Percentiles rank a stretch among this genome's conserved stretches.
phyloP scores from a whole-genome alignment of 805 yeast genomes.

The Metschnikowia henanensis region DNA sequence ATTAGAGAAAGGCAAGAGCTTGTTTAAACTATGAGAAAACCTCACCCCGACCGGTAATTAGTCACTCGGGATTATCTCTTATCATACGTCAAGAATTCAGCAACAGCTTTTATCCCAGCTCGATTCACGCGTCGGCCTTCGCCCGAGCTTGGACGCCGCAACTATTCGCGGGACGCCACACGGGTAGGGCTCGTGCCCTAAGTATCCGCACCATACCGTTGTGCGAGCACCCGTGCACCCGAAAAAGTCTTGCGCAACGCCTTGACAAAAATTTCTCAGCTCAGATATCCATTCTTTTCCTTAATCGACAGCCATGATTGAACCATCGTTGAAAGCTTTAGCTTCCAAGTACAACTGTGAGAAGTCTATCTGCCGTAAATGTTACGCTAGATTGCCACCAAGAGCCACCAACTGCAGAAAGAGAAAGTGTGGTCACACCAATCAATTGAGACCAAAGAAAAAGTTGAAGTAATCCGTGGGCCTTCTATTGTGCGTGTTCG shows the following conservation, averaged over 20 bases:
- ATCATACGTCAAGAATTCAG: too few species aligned
- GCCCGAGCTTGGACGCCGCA: too few species aligned
- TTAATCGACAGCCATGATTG: conserved; percentile 61
- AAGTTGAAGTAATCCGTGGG: conserved; percentile 80
- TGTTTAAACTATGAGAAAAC: too few species aligned
- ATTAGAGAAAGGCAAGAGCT: too few species aligned
- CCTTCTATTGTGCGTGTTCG: conserved; percentile 15
- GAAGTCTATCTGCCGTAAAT: conserved; percentile 98
- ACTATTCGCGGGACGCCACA: background rate
- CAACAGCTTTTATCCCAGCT: too few species aligned
- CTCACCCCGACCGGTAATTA: too few species aligned
- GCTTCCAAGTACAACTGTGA: conserved; percentile 99
- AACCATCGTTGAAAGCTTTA: conserved; percentile 98
- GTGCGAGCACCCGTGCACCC: conserved; percentile 13
- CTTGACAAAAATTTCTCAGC: conserved; percentile 12
- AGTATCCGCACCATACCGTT: background rate
- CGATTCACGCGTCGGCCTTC: too few species aligned
- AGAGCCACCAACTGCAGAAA: conserved; percentile 99
- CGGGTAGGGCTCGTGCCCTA: conserved; percentile 14
- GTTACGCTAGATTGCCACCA: conserved; percentile 99
- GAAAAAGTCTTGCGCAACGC: conserved; percentile 16
- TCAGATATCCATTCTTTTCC: conserved; percentile 10
- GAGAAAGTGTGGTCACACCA: conserved; percentile 99
- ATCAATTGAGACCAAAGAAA: conserved; percentile 99
- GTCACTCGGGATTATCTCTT: too few species aligned